Percentiles rank a stretch among this genome's conserved stretches.
Conservation (phyloP, 169 alveolate genomes). For the Plasmodium vivax region DNA sequence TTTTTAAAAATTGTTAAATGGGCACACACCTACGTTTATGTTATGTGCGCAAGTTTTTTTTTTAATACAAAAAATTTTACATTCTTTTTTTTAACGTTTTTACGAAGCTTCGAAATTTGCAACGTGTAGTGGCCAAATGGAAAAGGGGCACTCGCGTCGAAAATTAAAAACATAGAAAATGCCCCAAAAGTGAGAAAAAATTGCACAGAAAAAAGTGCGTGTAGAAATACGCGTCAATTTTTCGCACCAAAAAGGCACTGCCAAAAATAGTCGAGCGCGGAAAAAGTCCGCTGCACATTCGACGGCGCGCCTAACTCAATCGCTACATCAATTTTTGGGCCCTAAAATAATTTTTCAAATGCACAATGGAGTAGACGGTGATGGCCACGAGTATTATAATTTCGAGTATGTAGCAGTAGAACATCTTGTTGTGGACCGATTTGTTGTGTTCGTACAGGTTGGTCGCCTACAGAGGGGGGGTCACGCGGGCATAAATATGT, state of each 20-base stretch:
- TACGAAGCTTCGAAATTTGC: neutral
- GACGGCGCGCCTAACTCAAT: neutral
- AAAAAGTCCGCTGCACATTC: neutral
- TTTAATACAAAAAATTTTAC: neutral
- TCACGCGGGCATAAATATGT: slow-evolving; percentile 19
- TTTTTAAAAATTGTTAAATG: slow-evolving; percentile 1
- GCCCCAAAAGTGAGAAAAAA: neutral
- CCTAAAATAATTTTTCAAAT: slow-evolving; percentile 81
- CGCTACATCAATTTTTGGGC: slow-evolving; percentile 79
- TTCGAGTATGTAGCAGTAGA: slow-evolving; percentile 79
- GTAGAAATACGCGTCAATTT: neutral
- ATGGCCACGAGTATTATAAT: slow-evolving; percentile 75
- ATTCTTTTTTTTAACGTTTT: neutral
- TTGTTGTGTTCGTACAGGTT: slow-evolving; percentile 82
- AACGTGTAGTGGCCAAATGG: neutral
- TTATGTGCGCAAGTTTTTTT: neutral
- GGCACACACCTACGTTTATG: neutral
- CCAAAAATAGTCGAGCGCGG: neutral
- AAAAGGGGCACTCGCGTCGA: neutral
- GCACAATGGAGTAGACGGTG: slow-evolving; percentile 79
- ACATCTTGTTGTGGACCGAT: slow-evolving; percentile 78
- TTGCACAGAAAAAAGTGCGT: neutral
- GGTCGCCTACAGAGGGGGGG: slow-evolving; percentile 71
- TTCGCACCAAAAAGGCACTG: neutral
- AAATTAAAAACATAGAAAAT: neutral